Base-by-base conservation (phyloP, 345 rosid genomes). In the Citrus maxima region DNA sequence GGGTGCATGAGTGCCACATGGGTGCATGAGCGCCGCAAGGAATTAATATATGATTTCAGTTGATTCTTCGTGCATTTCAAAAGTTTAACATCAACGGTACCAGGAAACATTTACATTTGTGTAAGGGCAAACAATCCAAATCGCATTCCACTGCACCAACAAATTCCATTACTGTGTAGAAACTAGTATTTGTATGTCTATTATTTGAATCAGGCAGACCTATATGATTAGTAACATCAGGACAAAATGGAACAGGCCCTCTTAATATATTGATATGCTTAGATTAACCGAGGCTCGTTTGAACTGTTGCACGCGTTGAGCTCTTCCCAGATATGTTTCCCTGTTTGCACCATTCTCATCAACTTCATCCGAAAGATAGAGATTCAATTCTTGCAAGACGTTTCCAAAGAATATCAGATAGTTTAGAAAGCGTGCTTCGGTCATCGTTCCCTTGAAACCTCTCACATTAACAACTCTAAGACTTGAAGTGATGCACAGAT, bases 401-500 rank as follows among this genome's bases (percentile, higher is more conserved):
- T 30, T 24, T 24, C 88, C 88, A 7, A 40, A 63, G 22, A 21
- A 25, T 24, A 82, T 1, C 19, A 88, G n/a, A 72, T 80, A 82
- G 4, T 63, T 37, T 13, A 88, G n/a, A 49, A 88, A 27, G 34
- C 27, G 21, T 18, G 80, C 0, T 40, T 82, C 86, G 13, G 46
- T 78, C 4, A 13, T 3, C 0, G 34, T 64, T 40, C 86, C 86
- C 14, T 30, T 34, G 25, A 85, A 88, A 1, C 84, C 84, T 46
- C 73, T 85, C 10, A 84, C 75, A 67, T 82, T n/a, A n/a, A 88
- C 86, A 32, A 78, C 81, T 75, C 66, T 88, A 16, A 88, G 83
- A 4, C 75, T 79, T 14, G 25, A 55, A 4, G 32, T 67, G 69
- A 87, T 16, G 75, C 92, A 87, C n/a, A 27, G 58, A 72, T 68